Evolutionary conservation across 1,284 basidiomycete species (phyloP), one percentile per base, ranked within the genome.

Genomic region (Cutaneotrichosporon spelunceum): DNA sequence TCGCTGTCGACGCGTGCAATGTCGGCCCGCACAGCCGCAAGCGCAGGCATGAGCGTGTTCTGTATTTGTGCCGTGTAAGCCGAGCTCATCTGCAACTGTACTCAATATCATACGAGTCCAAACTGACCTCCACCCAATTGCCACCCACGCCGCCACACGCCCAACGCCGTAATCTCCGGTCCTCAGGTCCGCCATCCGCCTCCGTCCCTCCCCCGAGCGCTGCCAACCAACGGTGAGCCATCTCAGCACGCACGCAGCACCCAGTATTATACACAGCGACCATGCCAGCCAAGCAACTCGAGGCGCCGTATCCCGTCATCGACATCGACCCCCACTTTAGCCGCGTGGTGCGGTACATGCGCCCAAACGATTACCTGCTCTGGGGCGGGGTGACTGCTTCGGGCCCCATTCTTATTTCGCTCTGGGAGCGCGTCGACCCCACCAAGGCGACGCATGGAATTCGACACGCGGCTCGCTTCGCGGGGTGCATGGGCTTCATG

Each of bases 281-380:
- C 39, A 90, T 90, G 87, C 86, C 86, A 63, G 80, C 85, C 78
- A 89, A 88, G 80, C 82, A 86, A 72, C 82, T 87, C 63, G 81
- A 84, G 70, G 86, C 87, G 26, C 85, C 86, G 29, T 92, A 87
- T 79, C 90, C 90, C 55, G 87, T 91, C 79, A 88, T 94, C 80
- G 94, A 97, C 80, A 82, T 86, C 3, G 96, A 99, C 83, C 95
- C 95, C 23, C 91, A 96, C 82, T 88, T 89, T 42, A 81, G 82
- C 44, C 87, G 96, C 52, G 95, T 99, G 45, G 81, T 99, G 33
- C 83, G 89, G 67, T 96, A 95, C 82, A 87, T 98, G 81, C 86
- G 96, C 47, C 83, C 86, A 14, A 88, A 88, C 8, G 96, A 99
- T 83, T 93, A 92, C 81, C 88, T 84, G 23, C 81, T 85, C 48